phyloP scores from a whole-genome alignment of 2,329 filamentous ascomycete species.

The Tolypocladium album region DNA sequence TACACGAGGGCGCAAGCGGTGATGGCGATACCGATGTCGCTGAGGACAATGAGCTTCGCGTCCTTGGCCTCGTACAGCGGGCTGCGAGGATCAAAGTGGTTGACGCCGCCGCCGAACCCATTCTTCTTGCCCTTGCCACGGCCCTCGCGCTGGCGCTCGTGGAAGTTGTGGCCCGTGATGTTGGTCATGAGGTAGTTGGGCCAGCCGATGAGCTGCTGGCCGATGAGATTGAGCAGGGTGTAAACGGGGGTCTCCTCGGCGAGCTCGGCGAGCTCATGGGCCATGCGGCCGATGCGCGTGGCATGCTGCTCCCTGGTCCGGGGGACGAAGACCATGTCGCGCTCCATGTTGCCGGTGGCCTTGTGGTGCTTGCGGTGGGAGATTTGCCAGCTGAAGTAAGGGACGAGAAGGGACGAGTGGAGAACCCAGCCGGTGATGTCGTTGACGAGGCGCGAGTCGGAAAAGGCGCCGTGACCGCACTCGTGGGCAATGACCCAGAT shows the following conservation, averaged over 20 bases:
- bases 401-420: constrained; percentile 81
- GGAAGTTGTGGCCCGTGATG: constrained; percentile 92
- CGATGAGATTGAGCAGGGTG: constrained; percentile 62
- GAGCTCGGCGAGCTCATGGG: constrained; percentile 78
- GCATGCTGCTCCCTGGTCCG: constrained; percentile 79
- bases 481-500: constrained; percentile 96
- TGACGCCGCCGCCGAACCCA: constrained; percentile 69
- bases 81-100: constrained; percentile 85
- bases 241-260: constrained; percentile 88
- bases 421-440: constrained; percentile 86
- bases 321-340: constrained; percentile 98
- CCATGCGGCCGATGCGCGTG: constrained; percentile 58
- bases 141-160: constrained; percentile 83
- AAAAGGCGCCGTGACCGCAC: constrained; percentile 96
- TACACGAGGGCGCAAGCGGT: constrained; percentile 50
- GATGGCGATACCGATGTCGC: constrained; percentile 70
- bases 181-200: constrained; percentile 84
- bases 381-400: constrained; percentile 99
- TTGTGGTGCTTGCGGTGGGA: constrained; percentile 99
- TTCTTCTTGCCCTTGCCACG: constrained; percentile 90
- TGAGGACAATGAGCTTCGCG: constrained; percentile 74
- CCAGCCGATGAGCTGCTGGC: constrained; percentile 89
- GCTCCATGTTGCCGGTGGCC: constrained; percentile 91
- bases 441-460: constrained; percentile 80
- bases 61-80: constrained; percentile 90